Conservation (phyloP, 306 rosid genomes). For the Ziziphus jujuba region DNA sequence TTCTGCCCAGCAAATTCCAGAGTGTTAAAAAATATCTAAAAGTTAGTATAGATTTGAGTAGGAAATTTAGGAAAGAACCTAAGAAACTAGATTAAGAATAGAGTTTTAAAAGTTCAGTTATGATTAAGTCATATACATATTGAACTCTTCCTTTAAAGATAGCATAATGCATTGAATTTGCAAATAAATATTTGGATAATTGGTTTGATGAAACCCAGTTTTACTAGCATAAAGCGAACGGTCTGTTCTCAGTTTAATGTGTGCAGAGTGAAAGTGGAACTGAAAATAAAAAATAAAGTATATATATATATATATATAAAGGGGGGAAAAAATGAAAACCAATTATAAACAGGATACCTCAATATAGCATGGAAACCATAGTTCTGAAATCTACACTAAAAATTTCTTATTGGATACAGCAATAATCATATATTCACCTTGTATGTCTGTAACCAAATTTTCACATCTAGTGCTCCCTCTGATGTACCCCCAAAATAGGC, state of each 20-base stretch:
- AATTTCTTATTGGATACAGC: too few relatives aligned
- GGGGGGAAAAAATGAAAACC: too few relatives aligned
- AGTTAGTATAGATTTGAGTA: constrained; percentile 2
- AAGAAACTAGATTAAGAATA: neutral
- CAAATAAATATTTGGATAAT: neutral
- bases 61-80: neutral
- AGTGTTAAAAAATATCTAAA: constrained; percentile 28
- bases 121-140: neutral
- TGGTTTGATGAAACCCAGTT: neutral
- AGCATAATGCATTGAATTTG: too few relatives aligned
- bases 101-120: neutral
- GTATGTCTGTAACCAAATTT: constrained; percentile 83
- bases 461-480: constrained; percentile 88
- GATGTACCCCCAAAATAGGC: constrained; percentile 79
- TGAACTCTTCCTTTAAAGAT: too few relatives aligned
- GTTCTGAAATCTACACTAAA: too few relatives aligned
- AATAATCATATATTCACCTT: constrained; percentile 35
- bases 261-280: neutral
- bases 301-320: too few relatives aligned
- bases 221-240: neutral
- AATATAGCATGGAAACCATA: too few relatives aligned
- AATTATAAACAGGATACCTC: neutral
- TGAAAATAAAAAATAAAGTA: neutral
- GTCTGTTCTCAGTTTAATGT: neutral
- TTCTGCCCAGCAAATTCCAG: constrained; percentile 45